A percentile compares a stretch with the other conserved stretches of the same genome.
Evolutionary conservation across 1,284 basidiomycete genomes (phyloP).

Genomic region (Microbotryum lychnidis-dioicae): DNA sequence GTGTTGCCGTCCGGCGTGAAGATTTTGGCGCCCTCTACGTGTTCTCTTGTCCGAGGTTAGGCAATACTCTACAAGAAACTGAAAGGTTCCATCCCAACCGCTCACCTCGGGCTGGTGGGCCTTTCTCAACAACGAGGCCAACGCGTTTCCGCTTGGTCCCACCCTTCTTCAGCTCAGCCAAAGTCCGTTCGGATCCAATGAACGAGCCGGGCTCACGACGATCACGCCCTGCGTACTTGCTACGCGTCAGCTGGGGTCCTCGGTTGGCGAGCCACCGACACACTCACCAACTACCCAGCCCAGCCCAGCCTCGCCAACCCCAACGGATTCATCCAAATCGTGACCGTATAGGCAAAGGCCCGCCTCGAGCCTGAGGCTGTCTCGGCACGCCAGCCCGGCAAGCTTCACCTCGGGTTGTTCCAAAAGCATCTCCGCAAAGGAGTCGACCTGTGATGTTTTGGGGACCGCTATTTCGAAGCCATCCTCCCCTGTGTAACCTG

Average conservation of each 20-base stretch:
- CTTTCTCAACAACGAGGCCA: constrained; percentile 67
- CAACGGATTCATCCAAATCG: constrained; percentile 78
- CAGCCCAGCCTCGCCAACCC: constrained; percentile 74
- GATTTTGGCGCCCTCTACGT: constrained; percentile 69
- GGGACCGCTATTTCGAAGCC: constrained; percentile 69
- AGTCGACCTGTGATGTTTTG: constrained; percentile 5
- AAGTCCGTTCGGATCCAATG: constrained; percentile 72
- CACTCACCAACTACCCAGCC: constrained; percentile 80
- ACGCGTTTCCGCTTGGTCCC: constrained; percentile 65
- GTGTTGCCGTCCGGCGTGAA: constrained; percentile 52
- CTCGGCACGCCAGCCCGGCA: constrained; percentile 84
- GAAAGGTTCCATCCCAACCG: constrained; percentile 34
- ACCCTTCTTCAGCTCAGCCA: constrained; percentile 70
- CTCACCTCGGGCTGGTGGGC: constrained; percentile 64
- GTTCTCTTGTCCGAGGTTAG: not conserved
- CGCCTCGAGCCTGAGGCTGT: constrained; percentile 86
- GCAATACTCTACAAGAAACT: no score
- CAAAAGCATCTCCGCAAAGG: constrained; percentile 18
- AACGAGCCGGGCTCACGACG: constrained; percentile 59
- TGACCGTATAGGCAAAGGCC: constrained; percentile 98
- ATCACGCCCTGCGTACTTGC: constrained; percentile 57
- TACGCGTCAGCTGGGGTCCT: not conserved
- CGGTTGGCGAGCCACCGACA: not conserved
- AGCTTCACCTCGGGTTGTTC: constrained; percentile 58
- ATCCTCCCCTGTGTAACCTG: constrained; percentile 97